These are phyloP conservation scores for Acacia confusa DNA, from an alignment of 306 rosid species.

Conservation along the genomic window DNA sequence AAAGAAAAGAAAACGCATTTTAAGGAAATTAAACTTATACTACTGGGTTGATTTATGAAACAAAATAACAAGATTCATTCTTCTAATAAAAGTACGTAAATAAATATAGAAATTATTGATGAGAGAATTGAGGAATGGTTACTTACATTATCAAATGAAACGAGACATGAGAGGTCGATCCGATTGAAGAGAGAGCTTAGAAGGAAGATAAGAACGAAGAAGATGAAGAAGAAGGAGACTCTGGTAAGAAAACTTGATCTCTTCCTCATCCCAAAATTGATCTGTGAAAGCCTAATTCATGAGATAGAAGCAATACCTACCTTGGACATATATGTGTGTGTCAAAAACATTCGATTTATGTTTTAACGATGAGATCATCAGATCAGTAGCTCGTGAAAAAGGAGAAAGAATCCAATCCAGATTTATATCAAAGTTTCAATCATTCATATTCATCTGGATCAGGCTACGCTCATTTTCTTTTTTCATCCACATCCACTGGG, in stretches of 20 bases:
- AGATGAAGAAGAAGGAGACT: background rate
- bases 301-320: background rate
- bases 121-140: background rate
- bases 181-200: constrained; percentile 3
- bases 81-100: too few relatives aligned
- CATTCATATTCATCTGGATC: background rate
- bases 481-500: too few relatives aligned
- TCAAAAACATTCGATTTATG: background rate
- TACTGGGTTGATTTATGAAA: background rate
- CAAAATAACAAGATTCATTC: too few relatives aligned
- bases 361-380: background rate
- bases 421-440: background rate
- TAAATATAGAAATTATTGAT: too few relatives aligned
- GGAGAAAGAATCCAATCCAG: background rate
- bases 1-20: background rate
- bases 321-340: background rate
- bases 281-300: background rate
- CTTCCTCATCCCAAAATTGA: background rate
- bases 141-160: background rate
- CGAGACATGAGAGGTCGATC: constrained; percentile 4
- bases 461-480: too few relatives aligned
- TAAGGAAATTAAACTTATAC: background rate
- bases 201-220: background rate
- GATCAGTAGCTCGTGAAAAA: background rate
- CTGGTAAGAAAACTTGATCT: constrained; percentile 1